These are phyloP conservation scores for Sisymbrium altissimum DNA, from an alignment of 345 rosid species.

Conservation along the genomic window DNA sequence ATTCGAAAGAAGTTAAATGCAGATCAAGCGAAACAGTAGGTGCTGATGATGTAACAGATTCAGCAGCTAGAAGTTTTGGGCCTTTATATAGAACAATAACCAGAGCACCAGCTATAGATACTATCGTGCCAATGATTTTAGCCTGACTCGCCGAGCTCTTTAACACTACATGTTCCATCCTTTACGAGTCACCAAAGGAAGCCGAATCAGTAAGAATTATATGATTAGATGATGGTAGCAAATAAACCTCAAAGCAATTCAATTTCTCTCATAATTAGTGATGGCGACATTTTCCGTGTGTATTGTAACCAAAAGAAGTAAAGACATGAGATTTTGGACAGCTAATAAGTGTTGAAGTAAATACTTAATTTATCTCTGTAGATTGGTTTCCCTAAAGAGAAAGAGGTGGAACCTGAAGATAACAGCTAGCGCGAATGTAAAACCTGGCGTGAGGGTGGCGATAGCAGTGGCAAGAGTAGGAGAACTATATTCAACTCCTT, in stretches of 20 bases:
- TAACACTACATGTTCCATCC: conserved; percentile 27
- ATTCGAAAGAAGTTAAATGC: neutral
- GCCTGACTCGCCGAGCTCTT: conserved; percentile 30
- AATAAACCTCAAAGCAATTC: neutral
- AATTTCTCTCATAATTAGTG: neutral
- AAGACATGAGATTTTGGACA: neutral
- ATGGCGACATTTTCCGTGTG: too few species aligned
- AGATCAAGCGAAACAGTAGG: conserved; percentile 4
- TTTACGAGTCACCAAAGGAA: neutral
- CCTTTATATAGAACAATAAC: conserved; percentile 30
- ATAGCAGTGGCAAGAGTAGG: conserved; percentile 34
- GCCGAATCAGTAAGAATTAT: neutral
- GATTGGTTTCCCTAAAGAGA: neutral
- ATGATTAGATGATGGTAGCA: neutral
- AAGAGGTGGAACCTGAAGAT: conserved; percentile 24
- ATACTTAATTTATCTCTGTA: too few species aligned
- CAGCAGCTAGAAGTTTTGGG: conserved; percentile 1
- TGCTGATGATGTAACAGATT: neutral
- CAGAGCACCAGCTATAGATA: conserved; percentile 35
- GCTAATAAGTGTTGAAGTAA: neutral
- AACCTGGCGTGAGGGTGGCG: conserved; percentile 33
- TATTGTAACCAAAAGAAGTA: too few species aligned
- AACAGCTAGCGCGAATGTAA: conserved; percentile 29
- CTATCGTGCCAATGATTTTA: conserved; percentile 30
- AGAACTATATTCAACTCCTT: conserved; percentile 30